Evolutionary conservation across 2,329 filamentous ascomycete species (phyloP).

Genomic region (Clonostachys sp.): DNA sequence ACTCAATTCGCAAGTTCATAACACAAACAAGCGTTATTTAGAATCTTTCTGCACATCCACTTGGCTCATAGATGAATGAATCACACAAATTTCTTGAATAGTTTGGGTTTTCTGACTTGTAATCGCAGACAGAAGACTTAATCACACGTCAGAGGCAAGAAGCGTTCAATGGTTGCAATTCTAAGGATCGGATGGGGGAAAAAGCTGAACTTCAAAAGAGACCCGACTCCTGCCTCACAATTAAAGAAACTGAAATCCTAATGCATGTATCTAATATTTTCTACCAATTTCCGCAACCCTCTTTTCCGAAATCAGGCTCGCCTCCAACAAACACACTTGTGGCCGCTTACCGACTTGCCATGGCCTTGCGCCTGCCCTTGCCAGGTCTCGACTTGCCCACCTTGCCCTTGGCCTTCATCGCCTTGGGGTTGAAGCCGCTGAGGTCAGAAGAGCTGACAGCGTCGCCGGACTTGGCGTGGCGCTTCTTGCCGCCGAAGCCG

Average conservation of each 20-base stretch:
- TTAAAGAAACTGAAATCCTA: too few relatives aligned
- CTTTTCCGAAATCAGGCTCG: too few relatives aligned
- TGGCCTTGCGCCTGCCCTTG: slow-evolving; percentile 46
- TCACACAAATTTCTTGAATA: too few relatives aligned
- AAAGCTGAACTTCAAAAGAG: too few relatives aligned
- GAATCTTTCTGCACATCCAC: slow-evolving; percentile 25
- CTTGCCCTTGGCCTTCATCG: slow-evolving; percentile 64
- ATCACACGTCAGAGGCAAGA: too few relatives aligned
- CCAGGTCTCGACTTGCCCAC: slow-evolving; percentile 37
- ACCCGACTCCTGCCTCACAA: too few relatives aligned
- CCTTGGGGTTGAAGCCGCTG: slow-evolving; percentile 73
- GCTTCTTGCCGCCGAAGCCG: slow-evolving; percentile 95
- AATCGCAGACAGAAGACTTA: too few relatives aligned
- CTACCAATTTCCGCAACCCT: neutral
- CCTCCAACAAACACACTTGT: too few relatives aligned
- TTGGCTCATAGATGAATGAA: slow-evolving; percentile 27
- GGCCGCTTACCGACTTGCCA: slow-evolving; percentile 1
- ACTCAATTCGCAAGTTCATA: too few relatives aligned
- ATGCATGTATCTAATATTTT: neutral
- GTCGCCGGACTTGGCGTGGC: slow-evolving; percentile 85
- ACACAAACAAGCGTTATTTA: slow-evolving; percentile 11
- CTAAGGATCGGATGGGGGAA: too few relatives aligned
- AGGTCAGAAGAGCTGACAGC: slow-evolving; percentile 78
- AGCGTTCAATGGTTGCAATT: too few relatives aligned
- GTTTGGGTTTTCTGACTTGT: too few relatives aligned